phyloP scores from a whole-genome alignment of 2,329 filamentous ascomycete species.

The Apiospora malaysiana region DNA sequence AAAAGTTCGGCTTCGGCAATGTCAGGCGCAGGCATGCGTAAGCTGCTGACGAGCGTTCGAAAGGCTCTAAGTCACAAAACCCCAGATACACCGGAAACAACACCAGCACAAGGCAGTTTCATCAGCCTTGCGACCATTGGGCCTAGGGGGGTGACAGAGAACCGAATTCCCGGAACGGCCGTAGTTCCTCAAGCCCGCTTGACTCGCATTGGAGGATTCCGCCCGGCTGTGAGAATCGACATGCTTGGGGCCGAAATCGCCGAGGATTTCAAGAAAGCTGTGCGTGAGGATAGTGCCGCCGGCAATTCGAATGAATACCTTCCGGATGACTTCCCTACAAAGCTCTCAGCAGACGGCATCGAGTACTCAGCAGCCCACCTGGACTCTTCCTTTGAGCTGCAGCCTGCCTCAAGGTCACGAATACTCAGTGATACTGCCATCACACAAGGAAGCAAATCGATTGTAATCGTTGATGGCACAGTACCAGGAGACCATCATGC shows the following conservation, averaged over 20 bases:
- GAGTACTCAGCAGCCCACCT: constrained; percentile 53
- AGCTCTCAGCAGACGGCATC: constrained; percentile 38
- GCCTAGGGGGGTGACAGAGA: constrained; percentile 59
- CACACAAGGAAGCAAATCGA: constrained; percentile 85
- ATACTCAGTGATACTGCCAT: constrained; percentile 63
- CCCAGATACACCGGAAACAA: constrained; percentile 44
- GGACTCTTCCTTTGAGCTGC: constrained; percentile 48
- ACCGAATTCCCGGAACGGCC: constrained; percentile 64
- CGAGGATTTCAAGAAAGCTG: constrained; percentile 79
- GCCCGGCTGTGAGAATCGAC: constrained; percentile 74
- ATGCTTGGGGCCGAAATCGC: constrained; percentile 78
- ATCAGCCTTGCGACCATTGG: constrained; percentile 56
- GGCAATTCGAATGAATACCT: constrained; percentile 36
- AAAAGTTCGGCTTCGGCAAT: constrained; percentile 61
- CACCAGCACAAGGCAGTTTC: constrained; percentile 52
- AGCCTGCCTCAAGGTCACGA: constrained; percentile 42
- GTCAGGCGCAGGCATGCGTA: constrained; percentile 80
- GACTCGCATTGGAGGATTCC: constrained; percentile 48
- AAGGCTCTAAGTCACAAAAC: constrained; percentile 73
- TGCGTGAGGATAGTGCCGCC: constrained; percentile 67
- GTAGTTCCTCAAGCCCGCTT: constrained; percentile 61
- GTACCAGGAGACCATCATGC: constrained; percentile 53
- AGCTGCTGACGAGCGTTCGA: constrained; percentile 83
- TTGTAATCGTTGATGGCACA: constrained; percentile 82
- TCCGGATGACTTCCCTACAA: constrained; percentile 32